phyloP scores from a whole-genome alignment of 2,329 filamentous ascomycete genomes.

The Colletotrichum viniferum region DNA sequence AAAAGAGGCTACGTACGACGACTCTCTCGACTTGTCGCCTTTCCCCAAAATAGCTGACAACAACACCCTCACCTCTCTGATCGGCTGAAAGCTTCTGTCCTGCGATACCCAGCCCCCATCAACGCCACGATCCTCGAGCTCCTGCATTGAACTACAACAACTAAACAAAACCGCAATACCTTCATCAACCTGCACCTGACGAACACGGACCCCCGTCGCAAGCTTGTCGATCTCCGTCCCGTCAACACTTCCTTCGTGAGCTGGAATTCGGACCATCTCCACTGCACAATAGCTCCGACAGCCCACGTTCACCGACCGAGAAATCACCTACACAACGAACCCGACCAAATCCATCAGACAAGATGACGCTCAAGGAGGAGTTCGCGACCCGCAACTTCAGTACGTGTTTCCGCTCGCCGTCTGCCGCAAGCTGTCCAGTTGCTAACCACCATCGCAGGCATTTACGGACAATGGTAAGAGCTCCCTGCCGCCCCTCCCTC shows the following conservation, averaged over 20 bases:
- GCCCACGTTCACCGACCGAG: slow-evolving; percentile 19
- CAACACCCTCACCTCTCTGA: slow-evolving; percentile 1
- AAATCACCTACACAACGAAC: neutral
- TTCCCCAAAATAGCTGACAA: slow-evolving; percentile 17
- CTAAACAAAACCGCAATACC: neutral
- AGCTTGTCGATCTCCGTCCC: slow-evolving; percentile 1
- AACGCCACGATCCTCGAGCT: neutral
- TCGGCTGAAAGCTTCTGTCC: neutral
- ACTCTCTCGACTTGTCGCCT: neutral
- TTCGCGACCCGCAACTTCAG: slow-evolving; percentile 77
- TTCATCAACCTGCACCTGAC: neutral
- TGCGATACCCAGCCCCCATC: neutral
- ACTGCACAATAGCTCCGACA: slow-evolving; percentile 12
- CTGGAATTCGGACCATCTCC: slow-evolving; percentile 22
- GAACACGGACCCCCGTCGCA: neutral
- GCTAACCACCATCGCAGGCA: slow-evolving; percentile 56
- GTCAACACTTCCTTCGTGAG: slow-evolving; percentile 12
- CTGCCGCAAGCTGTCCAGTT: slow-evolving; percentile 6
- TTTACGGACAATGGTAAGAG: slow-evolving; percentile 77
- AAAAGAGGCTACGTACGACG: slow-evolving; percentile 23
- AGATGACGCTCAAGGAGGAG: slow-evolving; percentile 74
- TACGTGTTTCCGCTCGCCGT: slow-evolving; percentile 44
- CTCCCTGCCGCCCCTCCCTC: slow-evolving; percentile 10
- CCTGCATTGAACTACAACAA: neutral
- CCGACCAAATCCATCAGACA: slow-evolving; percentile 37